Evolutionary conservation across 495 filamentous ascomycete genomes (phyloP).

Genomic region (Penicillium samsonianum): DNA sequence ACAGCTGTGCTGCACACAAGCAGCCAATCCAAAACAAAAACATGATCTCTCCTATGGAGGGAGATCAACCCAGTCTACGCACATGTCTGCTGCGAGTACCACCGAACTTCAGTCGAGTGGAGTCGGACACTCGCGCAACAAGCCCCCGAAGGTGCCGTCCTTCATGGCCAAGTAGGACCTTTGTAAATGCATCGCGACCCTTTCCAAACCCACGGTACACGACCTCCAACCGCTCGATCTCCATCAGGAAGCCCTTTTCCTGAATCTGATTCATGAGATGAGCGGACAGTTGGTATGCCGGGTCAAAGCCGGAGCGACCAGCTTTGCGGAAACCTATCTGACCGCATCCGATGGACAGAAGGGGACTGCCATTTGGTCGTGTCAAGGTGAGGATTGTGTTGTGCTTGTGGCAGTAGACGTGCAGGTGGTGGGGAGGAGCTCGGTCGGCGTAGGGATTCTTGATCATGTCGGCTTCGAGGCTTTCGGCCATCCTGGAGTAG

Average conservation of each 20-base stretch:
- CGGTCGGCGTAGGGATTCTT: slow-evolving; percentile 42
- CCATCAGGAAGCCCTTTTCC: slow-evolving; percentile 67
- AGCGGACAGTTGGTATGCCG: slow-evolving; percentile 85
- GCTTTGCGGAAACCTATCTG: slow-evolving; percentile 86
- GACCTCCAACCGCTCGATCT: slow-evolving; percentile 65
- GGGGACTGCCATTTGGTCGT: slow-evolving; percentile 70
- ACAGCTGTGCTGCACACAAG: not conserved
- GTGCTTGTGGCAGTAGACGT: slow-evolving; percentile 84
- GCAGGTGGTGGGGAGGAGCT: slow-evolving; percentile 71
- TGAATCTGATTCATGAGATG: slow-evolving; percentile 77
- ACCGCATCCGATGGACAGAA: slow-evolving; percentile 75
- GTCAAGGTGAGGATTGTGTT: slow-evolving; percentile 91
- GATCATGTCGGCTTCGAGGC: slow-evolving; percentile 42
- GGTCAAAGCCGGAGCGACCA: slow-evolving; percentile 77
- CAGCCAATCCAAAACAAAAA: not conserved
- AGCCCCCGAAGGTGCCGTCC: slow-evolving; percentile 68
- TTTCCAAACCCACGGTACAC: slow-evolving; percentile 78
- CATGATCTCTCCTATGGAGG: not conserved
- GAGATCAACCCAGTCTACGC: slow-evolving; percentile 72
- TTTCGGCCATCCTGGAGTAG: slow-evolving; percentile 37
- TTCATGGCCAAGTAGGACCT: slow-evolving; percentile 83
- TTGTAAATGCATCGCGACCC: slow-evolving; percentile 84
- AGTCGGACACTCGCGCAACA: slow-evolving; percentile 76
- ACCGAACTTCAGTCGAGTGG: slow-evolving; percentile 90
- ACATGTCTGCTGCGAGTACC: slow-evolving; percentile 81